phyloP scores from a whole-genome alignment of 2,329 filamentous ascomycete genomes.

The Venturia effusa region DNA sequence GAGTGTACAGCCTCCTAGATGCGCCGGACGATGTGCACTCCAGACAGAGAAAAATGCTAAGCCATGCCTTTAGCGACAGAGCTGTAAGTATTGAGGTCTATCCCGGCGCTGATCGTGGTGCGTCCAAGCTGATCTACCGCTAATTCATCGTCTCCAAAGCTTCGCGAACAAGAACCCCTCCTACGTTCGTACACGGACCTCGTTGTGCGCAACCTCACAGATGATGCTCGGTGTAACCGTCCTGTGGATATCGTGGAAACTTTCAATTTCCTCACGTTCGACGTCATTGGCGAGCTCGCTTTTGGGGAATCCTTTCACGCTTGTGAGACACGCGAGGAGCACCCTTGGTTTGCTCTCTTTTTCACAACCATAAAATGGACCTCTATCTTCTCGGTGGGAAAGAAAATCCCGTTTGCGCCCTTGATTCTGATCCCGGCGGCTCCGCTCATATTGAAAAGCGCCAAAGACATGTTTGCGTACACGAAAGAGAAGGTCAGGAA shows the following conservation, averaged over 20 bases:
- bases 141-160: not conserved
- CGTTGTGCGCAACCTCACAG: slow-evolving; percentile 6
- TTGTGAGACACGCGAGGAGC: not conserved
- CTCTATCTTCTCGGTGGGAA: not conserved
- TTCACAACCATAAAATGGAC: not conserved
- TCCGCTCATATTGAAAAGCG: slow-evolving; percentile 15
- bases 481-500: not conserved
- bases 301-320: slow-evolving; percentile 12
- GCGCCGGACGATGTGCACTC: slow-evolving; percentile 8
- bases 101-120: not conserved
- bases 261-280: slow-evolving; percentile 12
- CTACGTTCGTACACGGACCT: slow-evolving; percentile 9
- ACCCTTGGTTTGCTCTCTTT: slow-evolving; percentile 7
- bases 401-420: not conserved
- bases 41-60: slow-evolving; percentile 10
- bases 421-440: not conserved
- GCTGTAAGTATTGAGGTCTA: slow-evolving; percentile 1
- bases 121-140: not conserved
- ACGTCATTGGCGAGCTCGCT: slow-evolving; percentile 11
- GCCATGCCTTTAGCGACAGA: slow-evolving; percentile 11
- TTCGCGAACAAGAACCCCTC: slow-evolving; percentile 10
- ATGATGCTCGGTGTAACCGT: not conserved
- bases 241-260: slow-evolving; percentile 8
- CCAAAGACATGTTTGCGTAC: slow-evolving; percentile 8
- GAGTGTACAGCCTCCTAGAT: not conserved